Evolutionary conservation across 2,329 filamentous ascomycete genomes (phyloP).

Genomic region (Penicillium sp.): DNA sequence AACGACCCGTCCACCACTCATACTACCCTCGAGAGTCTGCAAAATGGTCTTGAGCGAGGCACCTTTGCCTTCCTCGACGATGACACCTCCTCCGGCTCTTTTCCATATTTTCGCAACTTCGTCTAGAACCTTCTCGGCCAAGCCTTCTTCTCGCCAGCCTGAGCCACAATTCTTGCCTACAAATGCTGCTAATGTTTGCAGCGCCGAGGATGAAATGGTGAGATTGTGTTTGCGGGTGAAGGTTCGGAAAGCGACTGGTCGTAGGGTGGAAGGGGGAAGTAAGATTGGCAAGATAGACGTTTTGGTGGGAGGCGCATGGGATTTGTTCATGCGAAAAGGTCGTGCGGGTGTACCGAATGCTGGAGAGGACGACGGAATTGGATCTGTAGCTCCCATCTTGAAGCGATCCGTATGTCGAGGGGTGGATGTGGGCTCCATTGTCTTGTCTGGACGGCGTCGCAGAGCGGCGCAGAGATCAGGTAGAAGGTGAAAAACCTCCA

Average conservation of each 20-base stretch:
- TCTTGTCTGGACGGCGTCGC: background rate
- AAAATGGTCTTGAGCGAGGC: constrained; percentile 75
- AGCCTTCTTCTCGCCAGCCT: constrained; percentile 92
- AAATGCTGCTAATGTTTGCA: constrained; percentile 84
- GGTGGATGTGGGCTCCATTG: constrained; percentile 27
- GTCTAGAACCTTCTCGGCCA: constrained; percentile 90
- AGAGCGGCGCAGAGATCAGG: too few relatives aligned
- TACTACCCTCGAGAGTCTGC: constrained; percentile 81
- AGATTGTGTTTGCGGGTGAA: constrained; percentile 98
- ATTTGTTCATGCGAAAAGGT: constrained; percentile 61
- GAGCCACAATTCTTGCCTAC: constrained; percentile 93
- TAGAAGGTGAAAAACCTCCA: too few relatives aligned
- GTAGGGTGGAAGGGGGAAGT: constrained; percentile 81
- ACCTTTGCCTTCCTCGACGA: constrained; percentile 80
- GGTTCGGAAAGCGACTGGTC: constrained; percentile 89
- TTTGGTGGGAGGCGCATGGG: constrained; percentile 55
- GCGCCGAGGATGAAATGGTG: constrained; percentile 83
- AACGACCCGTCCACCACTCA: constrained; percentile 73
- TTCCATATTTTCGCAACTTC: constrained; percentile 94
- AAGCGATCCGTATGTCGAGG: constrained; percentile 29
- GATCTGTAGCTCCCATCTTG: constrained; percentile 49
- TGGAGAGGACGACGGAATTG: constrained; percentile 84
- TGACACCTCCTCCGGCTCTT: constrained; percentile 81
- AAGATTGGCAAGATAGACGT: constrained; percentile 81
- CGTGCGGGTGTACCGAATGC: constrained; percentile 87